Conservation (phyloP, 1,284 basidiomycete species). For the Hemileia vastatrix region DNA sequence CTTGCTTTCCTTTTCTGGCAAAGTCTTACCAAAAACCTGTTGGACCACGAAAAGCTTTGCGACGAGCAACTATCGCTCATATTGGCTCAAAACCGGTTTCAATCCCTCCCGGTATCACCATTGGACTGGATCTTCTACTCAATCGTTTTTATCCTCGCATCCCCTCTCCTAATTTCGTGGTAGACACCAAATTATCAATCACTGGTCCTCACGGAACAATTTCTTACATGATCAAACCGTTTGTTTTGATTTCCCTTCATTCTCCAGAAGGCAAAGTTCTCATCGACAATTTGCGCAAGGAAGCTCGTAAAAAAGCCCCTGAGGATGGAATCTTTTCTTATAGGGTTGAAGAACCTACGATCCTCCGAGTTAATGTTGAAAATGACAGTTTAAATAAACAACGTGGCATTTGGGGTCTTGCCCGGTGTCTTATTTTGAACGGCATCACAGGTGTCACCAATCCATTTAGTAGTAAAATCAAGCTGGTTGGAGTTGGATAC, state of each 20-base stretch:
- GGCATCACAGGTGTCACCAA: conserved; percentile 80
- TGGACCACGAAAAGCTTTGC: too few species aligned
- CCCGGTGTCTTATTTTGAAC: conserved; percentile 76
- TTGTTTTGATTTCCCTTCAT: conserved; percentile 53
- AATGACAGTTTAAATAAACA: conserved; percentile 64
- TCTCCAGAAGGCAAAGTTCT: conserved; percentile 14
- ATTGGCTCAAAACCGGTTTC: conserved; percentile 70
- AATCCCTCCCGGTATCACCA: conserved; percentile 58
- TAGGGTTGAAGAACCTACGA: not conserved
- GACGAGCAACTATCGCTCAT: too few species aligned
- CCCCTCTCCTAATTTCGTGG: conserved; percentile 6
- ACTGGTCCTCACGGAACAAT: conserved; percentile 67
- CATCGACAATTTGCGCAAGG: conserved; percentile 25
- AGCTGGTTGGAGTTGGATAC: conserved; percentile 91
- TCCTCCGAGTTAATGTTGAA: conserved; percentile 55
- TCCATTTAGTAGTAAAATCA: conserved; percentile 71
- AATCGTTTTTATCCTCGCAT: conserved; percentile 23
- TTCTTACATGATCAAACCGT: conserved; percentile 59
- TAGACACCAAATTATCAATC: conserved; percentile 51
- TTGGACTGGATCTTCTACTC: conserved; percentile 42
- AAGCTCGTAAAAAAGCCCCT: not conserved
- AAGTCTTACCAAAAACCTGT: too few species aligned
- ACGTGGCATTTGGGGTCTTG: conserved; percentile 84
- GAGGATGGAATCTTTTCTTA: too few species aligned
- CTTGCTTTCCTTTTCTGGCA: too few species aligned